phyloP scores from a whole-genome alignment of 2,329 filamentous ascomycete species.

The Nothophaeocryptopus gaeumannii region DNA sequence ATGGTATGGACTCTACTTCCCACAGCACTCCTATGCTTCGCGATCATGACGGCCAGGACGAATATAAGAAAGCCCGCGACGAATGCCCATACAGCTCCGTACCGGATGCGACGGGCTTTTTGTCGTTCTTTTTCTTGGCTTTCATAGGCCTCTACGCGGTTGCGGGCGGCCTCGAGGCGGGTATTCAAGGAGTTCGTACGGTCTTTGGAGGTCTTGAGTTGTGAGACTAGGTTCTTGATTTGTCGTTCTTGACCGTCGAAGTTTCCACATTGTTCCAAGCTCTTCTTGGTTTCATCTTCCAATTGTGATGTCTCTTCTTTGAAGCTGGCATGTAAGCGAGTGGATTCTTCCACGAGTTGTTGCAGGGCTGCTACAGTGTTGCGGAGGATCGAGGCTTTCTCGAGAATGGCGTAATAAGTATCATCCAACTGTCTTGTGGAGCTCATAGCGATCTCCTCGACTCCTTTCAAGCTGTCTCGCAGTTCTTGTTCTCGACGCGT shows the following conservation, averaged over 20 bases:
- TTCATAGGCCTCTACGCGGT: conserved; percentile 66
- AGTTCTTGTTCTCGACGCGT: conserved; percentile 42
- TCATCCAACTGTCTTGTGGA: conserved; percentile 66
- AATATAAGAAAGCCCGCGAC: conserved; percentile 25
- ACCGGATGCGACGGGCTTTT: conserved; percentile 51
- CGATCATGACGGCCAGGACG: conserved; percentile 26
- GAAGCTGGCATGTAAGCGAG: conserved; percentile 48
- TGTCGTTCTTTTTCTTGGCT: conserved; percentile 65
- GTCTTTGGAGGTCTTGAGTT: conserved; percentile 60
- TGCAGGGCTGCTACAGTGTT: conserved; percentile 63
- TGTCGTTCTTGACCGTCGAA: conserved; percentile 65
- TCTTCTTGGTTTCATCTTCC: conserved; percentile 57
- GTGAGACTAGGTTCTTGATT: conserved; percentile 60
- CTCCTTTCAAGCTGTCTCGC: conserved; percentile 39
- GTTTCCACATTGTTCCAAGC: conserved; percentile 59
- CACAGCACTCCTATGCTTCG: conserved; percentile 26
- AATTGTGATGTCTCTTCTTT: conserved; percentile 58
- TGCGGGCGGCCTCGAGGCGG: conserved; percentile 62
- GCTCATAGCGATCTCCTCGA: conserved; percentile 58
- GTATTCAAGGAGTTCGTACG: conserved; percentile 59
- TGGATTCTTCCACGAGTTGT: conserved; percentile 63
- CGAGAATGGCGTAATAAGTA: conserved; percentile 69
- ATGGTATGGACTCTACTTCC: conserved; percentile 20
- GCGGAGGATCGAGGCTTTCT: conserved; percentile 64
- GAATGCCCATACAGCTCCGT: conserved; percentile 29